phyloP scores from a whole-genome alignment of 805 yeast genomes.

The Pichia cephalocereana region DNA sequence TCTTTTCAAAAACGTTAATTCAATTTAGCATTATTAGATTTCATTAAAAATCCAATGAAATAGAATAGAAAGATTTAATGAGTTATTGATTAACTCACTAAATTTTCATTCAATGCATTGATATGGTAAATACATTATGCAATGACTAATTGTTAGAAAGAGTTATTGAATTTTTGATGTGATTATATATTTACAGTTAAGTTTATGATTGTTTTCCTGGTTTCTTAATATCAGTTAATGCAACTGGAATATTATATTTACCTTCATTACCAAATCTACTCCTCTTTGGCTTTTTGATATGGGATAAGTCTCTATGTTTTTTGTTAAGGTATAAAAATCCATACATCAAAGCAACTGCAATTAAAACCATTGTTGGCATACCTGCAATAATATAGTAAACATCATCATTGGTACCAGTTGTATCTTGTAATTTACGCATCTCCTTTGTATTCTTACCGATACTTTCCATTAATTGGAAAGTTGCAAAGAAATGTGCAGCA shows the following conservation, averaged over 20 bases:
- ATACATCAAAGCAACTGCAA: constrained; percentile 57
- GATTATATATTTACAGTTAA: too few species aligned
- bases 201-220: constrained; percentile 13
- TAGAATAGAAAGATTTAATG: neutral
- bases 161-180: neutral
- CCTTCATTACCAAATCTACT: constrained; percentile 27
- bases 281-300: constrained; percentile 30
- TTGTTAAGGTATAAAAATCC: constrained; percentile 49
- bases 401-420: constrained; percentile 34
- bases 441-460: constrained; percentile 38
- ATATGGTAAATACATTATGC: too few species aligned
- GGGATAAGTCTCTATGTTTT: constrained; percentile 44
- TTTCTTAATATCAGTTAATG: constrained; percentile 21
- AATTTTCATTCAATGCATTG: too few species aligned
- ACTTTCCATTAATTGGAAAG: constrained; percentile 41
- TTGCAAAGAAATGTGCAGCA: constrained; percentile 34
- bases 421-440: constrained; percentile 25
- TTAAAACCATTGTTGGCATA: constrained; percentile 56
- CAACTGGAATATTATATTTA: constrained; percentile 19
- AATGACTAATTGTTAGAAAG: neutral
- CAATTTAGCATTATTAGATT: neutral
- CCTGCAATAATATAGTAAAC: constrained; percentile 52
- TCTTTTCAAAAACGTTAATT: neutral
- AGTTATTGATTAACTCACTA: too few species aligned
- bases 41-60: too few species aligned